Conservation (phyloP, 73 alveolate species). For the Blepharisma stoltei region DNA sequence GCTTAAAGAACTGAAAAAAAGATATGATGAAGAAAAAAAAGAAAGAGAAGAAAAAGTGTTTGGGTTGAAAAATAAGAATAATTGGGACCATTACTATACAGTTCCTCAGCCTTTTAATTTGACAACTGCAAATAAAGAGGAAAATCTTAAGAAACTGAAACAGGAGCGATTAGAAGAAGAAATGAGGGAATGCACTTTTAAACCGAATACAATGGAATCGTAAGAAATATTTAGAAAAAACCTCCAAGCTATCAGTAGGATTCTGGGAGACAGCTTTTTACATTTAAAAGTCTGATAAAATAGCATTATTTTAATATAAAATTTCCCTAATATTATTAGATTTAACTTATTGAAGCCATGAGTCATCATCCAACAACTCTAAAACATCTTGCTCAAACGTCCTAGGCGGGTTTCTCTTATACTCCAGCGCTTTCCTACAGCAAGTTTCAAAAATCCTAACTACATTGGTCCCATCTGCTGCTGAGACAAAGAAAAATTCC, state of each 20-base stretch:
- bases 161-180: neutral
- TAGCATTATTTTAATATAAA: too few species aligned
- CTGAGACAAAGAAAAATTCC: conserved; percentile 78
- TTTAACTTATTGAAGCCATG: neutral
- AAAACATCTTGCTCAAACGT: conserved; percentile 50
- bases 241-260: neutral
- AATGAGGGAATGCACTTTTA: conserved; percentile 20
- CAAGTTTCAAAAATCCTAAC: conserved; percentile 74
- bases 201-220: conserved; percentile 25
- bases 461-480: conserved; percentile 88
- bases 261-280: neutral
- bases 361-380: conserved; percentile 66
- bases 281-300: too few species aligned
- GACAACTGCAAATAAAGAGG: conserved; percentile 16
- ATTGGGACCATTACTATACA: neutral
- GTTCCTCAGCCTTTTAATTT: conserved; percentile 29
- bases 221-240: neutral
- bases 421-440: conserved; percentile 58
- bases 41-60: conserved; percentile 14
- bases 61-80: conserved; percentile 17
- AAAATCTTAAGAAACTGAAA: neutral
- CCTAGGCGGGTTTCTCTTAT: conserved; percentile 66
- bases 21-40: conserved; percentile 9
- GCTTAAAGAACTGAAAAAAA: neutral
- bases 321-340: too few species aligned